These are phyloP conservation scores for Eucalyptus decipiens DNA, from an alignment of 345 rosid genomes.

Conservation along the genomic window DNA sequence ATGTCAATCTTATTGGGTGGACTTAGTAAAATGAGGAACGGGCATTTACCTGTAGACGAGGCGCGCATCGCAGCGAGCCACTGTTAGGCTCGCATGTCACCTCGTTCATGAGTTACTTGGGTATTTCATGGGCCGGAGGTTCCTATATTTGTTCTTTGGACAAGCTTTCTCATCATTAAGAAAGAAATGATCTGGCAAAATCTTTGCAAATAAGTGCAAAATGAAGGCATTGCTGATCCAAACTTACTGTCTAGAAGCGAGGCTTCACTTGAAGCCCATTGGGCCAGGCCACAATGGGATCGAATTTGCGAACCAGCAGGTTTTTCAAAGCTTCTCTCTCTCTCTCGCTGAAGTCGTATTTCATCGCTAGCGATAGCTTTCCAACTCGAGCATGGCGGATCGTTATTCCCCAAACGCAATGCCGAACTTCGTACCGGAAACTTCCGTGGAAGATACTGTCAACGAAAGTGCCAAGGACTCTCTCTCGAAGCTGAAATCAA, in stretches of 20 bases:
- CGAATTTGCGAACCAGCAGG: not conserved
- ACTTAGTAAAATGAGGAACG: accelerated
- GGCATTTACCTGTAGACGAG: not conserved
- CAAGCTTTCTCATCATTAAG: not conserved
- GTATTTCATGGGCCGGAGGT: not conserved
- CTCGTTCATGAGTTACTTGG: not conserved
- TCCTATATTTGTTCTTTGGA: not conserved
- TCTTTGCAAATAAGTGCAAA: not conserved
- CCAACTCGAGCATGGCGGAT: no score
- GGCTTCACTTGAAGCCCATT: not conserved
- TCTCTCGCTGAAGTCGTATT: not conserved
- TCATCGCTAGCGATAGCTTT: no score
- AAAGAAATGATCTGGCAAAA: not conserved
- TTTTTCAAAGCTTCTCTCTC: not conserved
- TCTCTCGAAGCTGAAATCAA: no score
- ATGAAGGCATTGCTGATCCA: not conserved
- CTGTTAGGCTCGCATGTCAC: not conserved
- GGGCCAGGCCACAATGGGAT: not conserved
- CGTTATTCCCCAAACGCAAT: no score
- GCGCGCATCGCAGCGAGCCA: not conserved
- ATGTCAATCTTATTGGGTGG: not conserved
- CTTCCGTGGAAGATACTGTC: no score
- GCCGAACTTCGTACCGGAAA: accelerated
- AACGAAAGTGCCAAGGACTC: no score
- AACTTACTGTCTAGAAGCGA: not conserved